These are phyloP conservation scores for Gymnopus androsaceus DNA, from an alignment of 1,284 basidiomycete genomes.

Conservation along the genomic window DNA sequence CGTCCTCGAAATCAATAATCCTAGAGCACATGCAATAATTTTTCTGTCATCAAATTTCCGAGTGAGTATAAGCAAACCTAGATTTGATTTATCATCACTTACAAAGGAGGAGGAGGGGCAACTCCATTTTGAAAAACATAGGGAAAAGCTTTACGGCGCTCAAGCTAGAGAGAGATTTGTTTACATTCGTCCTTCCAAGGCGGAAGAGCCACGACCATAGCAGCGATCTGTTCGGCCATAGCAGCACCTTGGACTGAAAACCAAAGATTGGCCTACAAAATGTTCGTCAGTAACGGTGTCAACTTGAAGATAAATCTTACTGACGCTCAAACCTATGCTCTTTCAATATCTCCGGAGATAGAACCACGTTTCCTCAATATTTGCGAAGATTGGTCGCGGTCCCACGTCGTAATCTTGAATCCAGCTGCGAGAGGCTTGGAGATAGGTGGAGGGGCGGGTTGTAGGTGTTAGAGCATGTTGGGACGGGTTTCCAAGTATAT, in stretches of 20 bases:
- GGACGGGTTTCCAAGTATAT: neutral
- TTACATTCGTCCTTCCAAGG: neutral
- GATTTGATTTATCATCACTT: neutral
- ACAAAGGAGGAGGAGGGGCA: slow-evolving; percentile 16
- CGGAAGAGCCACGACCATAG: slow-evolving; percentile 7
- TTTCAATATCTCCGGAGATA: slow-evolving; percentile 8
- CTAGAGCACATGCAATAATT: slow-evolving; percentile 13
- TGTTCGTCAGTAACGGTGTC: neutral
- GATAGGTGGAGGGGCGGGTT: neutral
- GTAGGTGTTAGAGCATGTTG: slow-evolving; percentile 12
- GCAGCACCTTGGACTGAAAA: slow-evolving; percentile 16
- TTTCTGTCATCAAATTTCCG: neutral
- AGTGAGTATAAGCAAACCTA: neutral
- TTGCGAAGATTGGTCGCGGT: slow-evolving; percentile 10
- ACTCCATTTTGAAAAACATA: slow-evolving; percentile 11
- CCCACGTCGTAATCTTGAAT: slow-evolving; percentile 13
- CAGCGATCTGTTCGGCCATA: slow-evolving; percentile 15
- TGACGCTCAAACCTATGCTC: slow-evolving; percentile 11
- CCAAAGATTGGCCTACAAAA: slow-evolving; percentile 11
- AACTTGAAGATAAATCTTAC: neutral
- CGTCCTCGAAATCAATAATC: slow-evolving; percentile 15
- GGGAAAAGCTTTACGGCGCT: slow-evolving; percentile 13
- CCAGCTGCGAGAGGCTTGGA: slow-evolving; percentile 9
- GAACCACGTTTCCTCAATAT: slow-evolving; percentile 4
- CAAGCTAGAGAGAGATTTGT: slow-evolving; percentile 5